Base-by-base conservation (phyloP, 2,329 filamentous ascomycete species). In the Chaetothyriales sp. region DNA sequence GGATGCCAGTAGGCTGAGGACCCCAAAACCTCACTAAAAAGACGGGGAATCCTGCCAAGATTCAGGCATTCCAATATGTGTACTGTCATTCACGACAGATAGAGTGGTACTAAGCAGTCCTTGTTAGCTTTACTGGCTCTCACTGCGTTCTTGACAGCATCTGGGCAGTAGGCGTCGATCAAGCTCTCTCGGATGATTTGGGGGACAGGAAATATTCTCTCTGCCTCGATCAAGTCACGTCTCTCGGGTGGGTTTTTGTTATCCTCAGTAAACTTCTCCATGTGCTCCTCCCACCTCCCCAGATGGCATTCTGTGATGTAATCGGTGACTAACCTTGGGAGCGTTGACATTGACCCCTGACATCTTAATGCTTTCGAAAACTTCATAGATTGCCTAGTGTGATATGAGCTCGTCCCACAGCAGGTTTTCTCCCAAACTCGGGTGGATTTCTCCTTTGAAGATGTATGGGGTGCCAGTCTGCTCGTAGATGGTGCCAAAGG, bases 101-200 rank as follows among this genome's bases (percentile, higher is more conserved):
- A 78, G 0, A 69, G 66, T 1, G 76, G 69, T 9, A 76, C 61
- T 0, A 80, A 62, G 47, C 75, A 79, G 52, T 74, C 70, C n/a
- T 67, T 56, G 47, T 74, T 69, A 4, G 60, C 61, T 1, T 55
- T 49, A 28, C 28, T 28, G 5, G 19, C 18, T 18, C 22, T 7
- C 22, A 65, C 65, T 4, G 8, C 15, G 20, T 62, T 51, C 9
- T 15, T 22, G 0, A 68, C 49, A 0, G 52, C 18, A 4, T 51
- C n/a, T 0, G 65, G 62, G 50, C 67, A 70, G 53, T 65, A 71
- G 6, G 47, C 54, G 0, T 62, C 54, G 6, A 68, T 62, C 1
- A 71, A 53, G 2, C 59, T 33, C 8, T 58, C 51, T 46, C 69
- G 55, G 2, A 58, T 57, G 1, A 40, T 1, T 8, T 60, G 43